phyloP scores from a whole-genome alignment of 2,329 filamentous ascomycete genomes.

The Stagonosporopsis chrysanthemi region DNA sequence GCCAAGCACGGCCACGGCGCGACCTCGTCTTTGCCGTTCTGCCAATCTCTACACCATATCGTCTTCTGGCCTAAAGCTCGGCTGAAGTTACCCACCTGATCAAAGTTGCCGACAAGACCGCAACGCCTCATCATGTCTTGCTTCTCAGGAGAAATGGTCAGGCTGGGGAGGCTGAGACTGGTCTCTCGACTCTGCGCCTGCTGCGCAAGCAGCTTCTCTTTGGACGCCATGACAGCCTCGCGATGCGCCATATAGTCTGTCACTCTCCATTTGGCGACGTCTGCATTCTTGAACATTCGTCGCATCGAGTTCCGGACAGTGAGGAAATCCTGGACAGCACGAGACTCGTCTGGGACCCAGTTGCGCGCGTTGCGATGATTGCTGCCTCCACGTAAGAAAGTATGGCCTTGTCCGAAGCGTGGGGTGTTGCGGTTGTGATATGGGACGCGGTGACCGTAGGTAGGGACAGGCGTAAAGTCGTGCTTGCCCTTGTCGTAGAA shows the following conservation, averaged over 20 bases:
- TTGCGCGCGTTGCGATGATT: slow-evolving; percentile 28
- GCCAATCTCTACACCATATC: slow-evolving; percentile 50
- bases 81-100: slow-evolving; percentile 32
- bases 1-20: slow-evolving; percentile 51
- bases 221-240: slow-evolving; percentile 32
- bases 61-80: slow-evolving; percentile 50
- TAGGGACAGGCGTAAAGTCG: not conserved
- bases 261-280: slow-evolving; percentile 44
- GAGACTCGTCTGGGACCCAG: slow-evolving; percentile 38
- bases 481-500: slow-evolving; percentile 13
- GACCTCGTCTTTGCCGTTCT: slow-evolving; percentile 44
- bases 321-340: slow-evolving; percentile 38
- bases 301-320: slow-evolving; percentile 47
- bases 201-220: slow-evolving; percentile 24
- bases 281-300: slow-evolving; percentile 44
- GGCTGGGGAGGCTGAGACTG: slow-evolving; percentile 2
- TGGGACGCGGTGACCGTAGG: not conserved
- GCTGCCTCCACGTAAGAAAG: not conserved
- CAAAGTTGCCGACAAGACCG: slow-evolving; percentile 32
- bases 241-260: slow-evolving; percentile 43
- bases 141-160: slow-evolving; percentile 17
- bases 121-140: slow-evolving; percentile 25
- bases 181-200: slow-evolving; percentile 26
- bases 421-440: not conserved
- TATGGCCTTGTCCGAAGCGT: not conserved